Evolutionary conservation across 768 basidiomycete species (phyloP), one percentile per base, ranked within the genome.

Genomic region (Kwoniella botswanensis): DNA sequence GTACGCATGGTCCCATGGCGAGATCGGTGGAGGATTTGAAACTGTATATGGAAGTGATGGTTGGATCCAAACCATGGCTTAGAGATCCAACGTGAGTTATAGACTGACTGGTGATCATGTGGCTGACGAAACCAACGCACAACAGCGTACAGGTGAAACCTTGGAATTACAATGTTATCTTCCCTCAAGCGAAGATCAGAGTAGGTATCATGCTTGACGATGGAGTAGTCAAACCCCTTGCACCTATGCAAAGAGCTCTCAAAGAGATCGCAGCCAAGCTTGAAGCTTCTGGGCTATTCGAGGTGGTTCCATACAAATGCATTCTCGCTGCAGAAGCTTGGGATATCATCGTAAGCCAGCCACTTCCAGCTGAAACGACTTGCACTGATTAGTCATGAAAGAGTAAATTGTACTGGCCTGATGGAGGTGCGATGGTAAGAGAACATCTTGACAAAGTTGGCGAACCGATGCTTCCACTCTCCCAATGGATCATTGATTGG

Each of bases 221-320:
- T 65, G 78, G 76, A 1, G 72, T 76, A 4, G 78, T 79, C 17
- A 18, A 57, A 13, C 78, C 74, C 15, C 71, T 71, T n/a, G 62
- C 70, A 7, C 76, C 76, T 9, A 70, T 79, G 44, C 59, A 73
- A 29, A 53, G 67, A 13, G 77, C 75, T 24, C 79, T 93, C 46
- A 85, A 89, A 18, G 46, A 50, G 18, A 18, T 50, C 9, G 18
- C 46, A 15, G 46, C 46, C 46, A 50, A 50, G 18, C 46, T 50
- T 15, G 46, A 50, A 50, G 46, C 46, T 2, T 50, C 46, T 15
- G 46, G 46, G 13, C 64, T 56, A 43, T 66, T 63, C 44, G 69
- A 68, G 46, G 42, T 63, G 41, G 70, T 64, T 43, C 65, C 63
- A 44, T 66, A 50, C 22, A 7, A 24, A 57, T 71, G 70, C 0